Conservation (phyloP, 2,329 filamentous ascomycete species). For the Ceratocystiopsis sp. region DNA sequence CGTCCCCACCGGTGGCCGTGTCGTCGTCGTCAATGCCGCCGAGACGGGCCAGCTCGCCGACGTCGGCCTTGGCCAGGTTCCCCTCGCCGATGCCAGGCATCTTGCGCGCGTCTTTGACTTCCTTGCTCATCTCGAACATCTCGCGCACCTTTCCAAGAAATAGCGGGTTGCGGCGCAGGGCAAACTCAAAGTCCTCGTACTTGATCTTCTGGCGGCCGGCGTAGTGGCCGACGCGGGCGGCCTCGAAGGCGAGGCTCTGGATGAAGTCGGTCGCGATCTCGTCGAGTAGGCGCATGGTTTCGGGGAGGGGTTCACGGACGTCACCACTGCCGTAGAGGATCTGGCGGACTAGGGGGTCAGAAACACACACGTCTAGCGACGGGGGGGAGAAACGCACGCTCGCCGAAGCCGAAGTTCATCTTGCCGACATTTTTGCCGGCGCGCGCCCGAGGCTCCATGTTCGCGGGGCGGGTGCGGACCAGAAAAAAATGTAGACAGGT, state of each 20-base stretch:
- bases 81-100: conserved; percentile 52
- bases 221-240: conserved; percentile 70
- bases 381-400: conserved; percentile 33
- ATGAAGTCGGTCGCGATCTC: conserved; percentile 96
- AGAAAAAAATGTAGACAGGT: not conserved
- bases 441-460: conserved; percentile 61
- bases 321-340: conserved; percentile 73
- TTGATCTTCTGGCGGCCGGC: conserved; percentile 91
- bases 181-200: conserved; percentile 94
- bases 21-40: conserved; percentile 6
- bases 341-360: conserved; percentile 38
- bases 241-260: conserved; percentile 81
- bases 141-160: conserved; percentile 84
- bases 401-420: conserved; percentile 60
- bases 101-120: conserved; percentile 70
- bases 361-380: not conserved
- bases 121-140: conserved; percentile 72
- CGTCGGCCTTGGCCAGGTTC: conserved; percentile 12
- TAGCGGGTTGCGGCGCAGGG: conserved; percentile 65
- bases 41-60: conserved; percentile 12
- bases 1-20: conserved; percentile 12
- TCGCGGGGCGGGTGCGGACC: conserved; percentile 10
- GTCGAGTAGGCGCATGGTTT: conserved; percentile 76
- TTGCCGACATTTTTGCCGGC: conserved; percentile 67
- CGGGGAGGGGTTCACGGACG: conserved; percentile 56